Conservation (phyloP, 1,284 basidiomycete species). For the Grifola frondosa region DNA sequence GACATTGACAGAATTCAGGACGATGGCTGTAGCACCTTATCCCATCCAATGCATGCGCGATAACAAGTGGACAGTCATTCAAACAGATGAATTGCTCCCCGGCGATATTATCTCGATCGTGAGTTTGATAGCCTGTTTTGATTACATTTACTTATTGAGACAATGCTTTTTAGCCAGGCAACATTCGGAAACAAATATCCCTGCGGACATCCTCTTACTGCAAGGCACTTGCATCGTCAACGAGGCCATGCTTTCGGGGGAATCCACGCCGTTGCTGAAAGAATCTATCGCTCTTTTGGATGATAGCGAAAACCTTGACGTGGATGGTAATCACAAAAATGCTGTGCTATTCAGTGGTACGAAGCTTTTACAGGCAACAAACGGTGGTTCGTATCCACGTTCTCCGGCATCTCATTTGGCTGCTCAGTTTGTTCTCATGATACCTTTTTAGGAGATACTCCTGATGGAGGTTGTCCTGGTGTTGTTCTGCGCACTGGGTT, state of each 20-base stretch:
- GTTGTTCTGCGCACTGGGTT: constrained; percentile 94
- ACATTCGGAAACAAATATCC: constrained; percentile 82
- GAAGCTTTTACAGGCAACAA: constrained; percentile 84
- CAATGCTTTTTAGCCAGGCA: constrained; percentile 54
- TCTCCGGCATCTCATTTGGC: background rate
- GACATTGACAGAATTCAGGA: constrained; percentile 91
- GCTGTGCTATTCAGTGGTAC: constrained; percentile 92
- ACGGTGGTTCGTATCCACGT: constrained; percentile 38
- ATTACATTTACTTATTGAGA: constrained; percentile 1
- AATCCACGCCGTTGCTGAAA: constrained; percentile 93
- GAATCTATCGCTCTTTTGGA: constrained; percentile 90
- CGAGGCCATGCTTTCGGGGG: constrained; percentile 96
- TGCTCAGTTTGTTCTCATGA: background rate
- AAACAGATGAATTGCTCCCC: constrained; percentile 84
- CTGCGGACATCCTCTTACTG: constrained; percentile 87
- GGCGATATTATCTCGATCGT: constrained; percentile 88
- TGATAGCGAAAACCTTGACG: constrained; percentile 71
- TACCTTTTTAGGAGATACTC: constrained; percentile 51
- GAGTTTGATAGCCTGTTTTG: constrained; percentile 20
- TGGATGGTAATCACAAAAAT: constrained; percentile 84
- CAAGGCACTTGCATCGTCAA: constrained; percentile 93
- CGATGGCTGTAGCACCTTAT: constrained; percentile 91
- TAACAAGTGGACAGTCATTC: constrained; percentile 76
- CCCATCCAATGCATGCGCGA: constrained; percentile 80
- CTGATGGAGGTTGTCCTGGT: constrained; percentile 88